These are phyloP conservation scores for Cryomyces antarcticus DNA, from an alignment of 495 filamentous ascomycete species.

Conservation along the genomic window DNA sequence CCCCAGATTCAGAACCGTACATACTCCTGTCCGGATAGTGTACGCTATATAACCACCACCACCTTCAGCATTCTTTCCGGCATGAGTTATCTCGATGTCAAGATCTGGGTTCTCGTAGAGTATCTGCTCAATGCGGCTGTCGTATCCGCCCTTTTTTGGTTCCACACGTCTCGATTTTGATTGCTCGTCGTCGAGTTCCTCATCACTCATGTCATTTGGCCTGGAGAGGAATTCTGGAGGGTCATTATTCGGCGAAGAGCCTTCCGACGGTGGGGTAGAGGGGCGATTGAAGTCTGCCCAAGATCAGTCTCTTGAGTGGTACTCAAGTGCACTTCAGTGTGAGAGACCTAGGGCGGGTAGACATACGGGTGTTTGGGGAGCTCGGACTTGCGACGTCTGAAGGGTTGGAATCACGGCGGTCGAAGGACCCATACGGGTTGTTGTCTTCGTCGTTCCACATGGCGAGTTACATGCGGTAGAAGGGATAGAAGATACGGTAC, in stretches of 20 bases:
- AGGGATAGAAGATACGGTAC: too few relatives aligned
- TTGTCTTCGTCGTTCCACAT: constrained; percentile 91
- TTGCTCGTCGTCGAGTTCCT: constrained; percentile 35
- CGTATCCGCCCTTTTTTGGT: constrained; percentile 68
- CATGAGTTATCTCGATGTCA: constrained; percentile 74
- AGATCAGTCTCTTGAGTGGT: neutral
- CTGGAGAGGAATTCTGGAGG: constrained; percentile 39
- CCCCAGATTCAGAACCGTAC: constrained; percentile 9
- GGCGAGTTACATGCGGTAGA: neutral
- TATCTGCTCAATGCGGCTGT: constrained; percentile 88
- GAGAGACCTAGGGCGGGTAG: neutral
- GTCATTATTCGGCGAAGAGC: constrained; percentile 21
- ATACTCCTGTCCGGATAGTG: constrained; percentile 83
- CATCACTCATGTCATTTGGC: constrained; percentile 35
- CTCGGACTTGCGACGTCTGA: constrained; percentile 48
- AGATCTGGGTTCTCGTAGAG: constrained; percentile 86
- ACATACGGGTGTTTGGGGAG: constrained; percentile 30
- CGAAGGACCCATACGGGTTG: constrained; percentile 83
- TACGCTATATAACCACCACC: constrained; percentile 90
- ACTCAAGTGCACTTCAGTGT: neutral
- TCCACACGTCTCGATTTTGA: constrained; percentile 18
- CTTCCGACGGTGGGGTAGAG: constrained; percentile 21
- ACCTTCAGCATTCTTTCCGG: constrained; percentile 82
- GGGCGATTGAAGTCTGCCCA: constrained; percentile 17
- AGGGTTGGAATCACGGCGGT: constrained; percentile 58